These are phyloP conservation scores for Phaeosphaeria sp. DNA, from an alignment of 2,329 filamentous ascomycete species.

Conservation along the genomic window DNA sequence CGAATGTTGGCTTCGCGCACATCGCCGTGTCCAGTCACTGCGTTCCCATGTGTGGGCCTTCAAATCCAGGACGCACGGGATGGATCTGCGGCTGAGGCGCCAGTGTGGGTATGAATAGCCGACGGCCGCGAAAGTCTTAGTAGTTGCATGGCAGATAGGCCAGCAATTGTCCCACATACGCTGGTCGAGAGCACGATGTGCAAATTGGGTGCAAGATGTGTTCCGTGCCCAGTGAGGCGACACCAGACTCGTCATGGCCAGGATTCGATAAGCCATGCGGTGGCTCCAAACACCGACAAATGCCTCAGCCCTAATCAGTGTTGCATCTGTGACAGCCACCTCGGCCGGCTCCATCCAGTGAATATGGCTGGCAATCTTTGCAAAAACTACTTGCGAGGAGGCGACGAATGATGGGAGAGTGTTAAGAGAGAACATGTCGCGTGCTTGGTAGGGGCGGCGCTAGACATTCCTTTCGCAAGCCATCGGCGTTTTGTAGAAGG, in stretches of 20 bases:
- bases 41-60: background rate
- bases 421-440: background rate
- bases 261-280: background rate
- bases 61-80: slow-evolving; percentile 2
- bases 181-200: background rate
- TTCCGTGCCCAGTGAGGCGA: background rate
- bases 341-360: background rate
- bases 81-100: slow-evolving; percentile 3
- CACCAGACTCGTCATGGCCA: background rate
- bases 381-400: background rate
- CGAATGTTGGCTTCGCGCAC: background rate
- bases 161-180: slow-evolving; percentile 1
- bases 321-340: background rate
- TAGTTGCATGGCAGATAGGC: slow-evolving; percentile 3
- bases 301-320: slow-evolving; percentile 11
- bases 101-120: slow-evolving; percentile 4
- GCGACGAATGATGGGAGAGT: background rate
- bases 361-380: background rate
- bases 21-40: background rate
- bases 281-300: slow-evolving; percentile 1
- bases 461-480: background rate
- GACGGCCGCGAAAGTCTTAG: slow-evolving; percentile 4
- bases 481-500: slow-evolving; percentile 17
- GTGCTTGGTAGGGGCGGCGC: background rate
- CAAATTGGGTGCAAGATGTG: background rate